Conservation (phyloP, 139 green algal genomes). For the Dunaliella primolecta region DNA sequence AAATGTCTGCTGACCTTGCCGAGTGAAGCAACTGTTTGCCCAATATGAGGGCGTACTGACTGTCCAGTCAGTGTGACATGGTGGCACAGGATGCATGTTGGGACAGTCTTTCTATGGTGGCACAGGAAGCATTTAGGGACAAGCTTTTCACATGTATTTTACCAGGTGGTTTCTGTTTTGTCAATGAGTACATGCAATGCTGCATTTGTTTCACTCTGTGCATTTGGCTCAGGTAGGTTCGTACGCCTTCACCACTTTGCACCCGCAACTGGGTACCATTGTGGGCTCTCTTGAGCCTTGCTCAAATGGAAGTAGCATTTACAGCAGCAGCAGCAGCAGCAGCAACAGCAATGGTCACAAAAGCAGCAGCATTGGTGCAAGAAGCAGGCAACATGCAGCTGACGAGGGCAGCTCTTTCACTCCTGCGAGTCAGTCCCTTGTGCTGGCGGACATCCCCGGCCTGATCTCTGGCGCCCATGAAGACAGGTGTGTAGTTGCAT, state of each 20-base stretch:
- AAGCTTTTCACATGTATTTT: too few species aligned
- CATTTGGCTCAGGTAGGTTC: slow-evolving; percentile 61
- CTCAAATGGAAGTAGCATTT: background rate
- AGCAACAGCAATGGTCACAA: background rate
- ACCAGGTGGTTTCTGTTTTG: too few species aligned
- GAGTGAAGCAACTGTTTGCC: too few species aligned
- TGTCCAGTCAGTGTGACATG: too few species aligned
- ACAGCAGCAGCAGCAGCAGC: background rate
- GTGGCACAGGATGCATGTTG: too few species aligned
- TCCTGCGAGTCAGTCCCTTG: slow-evolving; percentile 15
- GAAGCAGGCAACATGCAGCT: too few species aligned
- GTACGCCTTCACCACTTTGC: slow-evolving; percentile 82
- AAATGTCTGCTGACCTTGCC: too few species aligned
- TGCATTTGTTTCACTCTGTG: too few species aligned
- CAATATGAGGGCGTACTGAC: too few species aligned
- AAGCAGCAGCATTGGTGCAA: background rate
- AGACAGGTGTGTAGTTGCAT: slow-evolving; percentile 14
- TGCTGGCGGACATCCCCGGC: slow-evolving; percentile 69
- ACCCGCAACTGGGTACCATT: slow-evolving; percentile 71
- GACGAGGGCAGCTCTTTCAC: background rate
- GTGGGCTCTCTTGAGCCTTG: background rate
- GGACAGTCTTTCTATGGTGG: too few species aligned
- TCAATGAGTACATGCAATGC: too few species aligned
- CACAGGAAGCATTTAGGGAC: too few species aligned
- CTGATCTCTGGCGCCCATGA: slow-evolving; percentile 47